These are phyloP conservation scores for Mimosa bimucronata DNA, from an alignment of 306 rosid genomes.

Conservation along the genomic window DNA sequence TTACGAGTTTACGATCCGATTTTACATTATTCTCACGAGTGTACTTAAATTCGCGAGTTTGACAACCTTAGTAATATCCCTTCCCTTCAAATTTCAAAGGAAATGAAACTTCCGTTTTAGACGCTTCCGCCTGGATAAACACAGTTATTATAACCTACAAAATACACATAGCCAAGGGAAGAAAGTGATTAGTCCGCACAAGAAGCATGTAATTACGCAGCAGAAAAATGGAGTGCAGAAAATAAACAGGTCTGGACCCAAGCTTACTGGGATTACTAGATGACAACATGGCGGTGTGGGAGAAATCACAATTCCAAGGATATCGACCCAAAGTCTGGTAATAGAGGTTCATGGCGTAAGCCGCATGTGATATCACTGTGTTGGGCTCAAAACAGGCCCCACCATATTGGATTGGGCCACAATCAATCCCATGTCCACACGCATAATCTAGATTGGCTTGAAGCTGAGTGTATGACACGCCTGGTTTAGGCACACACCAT, in stretches of 20 bases:
- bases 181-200: neutral
- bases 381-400: slow-evolving; percentile 92
- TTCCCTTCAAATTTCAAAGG: neutral
- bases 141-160: slow-evolving; percentile 77
- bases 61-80: too few species aligned
- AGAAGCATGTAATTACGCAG: neutral
- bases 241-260: neutral
- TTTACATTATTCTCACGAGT: too few species aligned
- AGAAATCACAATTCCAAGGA: slow-evolving; percentile 79
- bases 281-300: slow-evolving; percentile 70
- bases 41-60: too few species aligned
- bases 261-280: slow-evolving; percentile 74
- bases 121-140: slow-evolving; percentile 6
- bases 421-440: slow-evolving; percentile 85
- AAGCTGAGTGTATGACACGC: slow-evolving; percentile 56
- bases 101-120: neutral
- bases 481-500: slow-evolving; percentile 85
- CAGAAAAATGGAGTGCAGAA: neutral
- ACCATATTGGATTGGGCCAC: slow-evolving; percentile 73
- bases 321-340: slow-evolving; percentile 65
- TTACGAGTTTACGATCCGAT: too few species aligned
- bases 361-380: slow-evolving; percentile 72
- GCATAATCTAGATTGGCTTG: slow-evolving; percentile 85
- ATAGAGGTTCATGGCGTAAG: slow-evolving; percentile 84
- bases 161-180: neutral